A percentile compares a stretch with the other conserved stretches of the same genome.
These are phyloP conservation scores for Corylus americana DNA, from an alignment of 306 rosid species.

Conservation along the genomic window DNA sequence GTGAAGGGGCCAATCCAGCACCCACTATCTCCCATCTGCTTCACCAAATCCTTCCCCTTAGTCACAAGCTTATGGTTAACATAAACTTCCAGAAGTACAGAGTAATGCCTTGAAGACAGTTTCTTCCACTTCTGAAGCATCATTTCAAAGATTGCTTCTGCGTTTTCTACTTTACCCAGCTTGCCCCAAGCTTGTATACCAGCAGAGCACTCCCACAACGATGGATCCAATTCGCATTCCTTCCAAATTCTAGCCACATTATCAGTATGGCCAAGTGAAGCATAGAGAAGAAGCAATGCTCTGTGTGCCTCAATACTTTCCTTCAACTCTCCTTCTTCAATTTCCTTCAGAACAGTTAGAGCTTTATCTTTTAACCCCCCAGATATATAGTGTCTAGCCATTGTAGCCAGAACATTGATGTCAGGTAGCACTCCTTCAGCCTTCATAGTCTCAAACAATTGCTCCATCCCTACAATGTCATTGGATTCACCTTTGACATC, in stretches of 20 bases:
- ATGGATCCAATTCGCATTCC: conserved; percentile 1
- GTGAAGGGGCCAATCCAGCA: conserved; percentile 15
- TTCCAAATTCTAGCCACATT: conserved; percentile 27
- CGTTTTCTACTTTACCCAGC: conserved; percentile 23
- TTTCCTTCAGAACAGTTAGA: conserved; percentile 5
- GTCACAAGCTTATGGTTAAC: conserved; percentile 4
- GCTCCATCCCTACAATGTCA: conserved; percentile 19
- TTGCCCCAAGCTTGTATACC: conserved; percentile 28
- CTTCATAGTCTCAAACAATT: conserved; percentile 24
- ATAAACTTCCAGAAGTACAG: conserved; percentile 19
- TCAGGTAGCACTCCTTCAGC: conserved; percentile 20
- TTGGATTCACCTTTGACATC: conserved; percentile 5
- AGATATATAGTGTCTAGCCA: conserved; percentile 19
- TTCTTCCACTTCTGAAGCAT: conserved; percentile 21
- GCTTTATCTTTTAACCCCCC: conserved; percentile 31
- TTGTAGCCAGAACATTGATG: conserved; percentile 1
- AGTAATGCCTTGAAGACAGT: conserved; percentile 19
- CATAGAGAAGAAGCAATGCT: conserved; percentile 16
- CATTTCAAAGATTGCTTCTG: conserved; percentile 27
- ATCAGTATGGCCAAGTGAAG: conserved; percentile 17
- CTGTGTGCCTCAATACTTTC: not conserved
- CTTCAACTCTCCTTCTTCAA: conserved; percentile 9
- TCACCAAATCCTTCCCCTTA: conserved; percentile 25
- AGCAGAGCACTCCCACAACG: not conserved
- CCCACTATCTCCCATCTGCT: conserved; percentile 4